Base-by-base conservation (phyloP, 352 stramenopile genomes). In the Phytophthora aleatoria region DNA sequence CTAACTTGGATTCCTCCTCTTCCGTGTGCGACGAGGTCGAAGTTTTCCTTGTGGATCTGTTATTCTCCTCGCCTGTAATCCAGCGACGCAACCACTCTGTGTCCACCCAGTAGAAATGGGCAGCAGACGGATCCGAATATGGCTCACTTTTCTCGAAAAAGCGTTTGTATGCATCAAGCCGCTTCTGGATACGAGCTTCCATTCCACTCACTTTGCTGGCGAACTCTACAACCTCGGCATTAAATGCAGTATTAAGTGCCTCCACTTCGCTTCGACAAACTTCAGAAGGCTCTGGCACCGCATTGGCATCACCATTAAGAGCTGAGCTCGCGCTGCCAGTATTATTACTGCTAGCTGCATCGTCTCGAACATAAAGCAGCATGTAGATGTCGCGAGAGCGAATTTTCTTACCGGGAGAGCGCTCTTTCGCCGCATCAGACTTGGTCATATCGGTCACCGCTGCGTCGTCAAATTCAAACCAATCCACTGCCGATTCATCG, bases 381-480 rank as follows among this genome's bases (percentile, higher is more conserved):
- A 96, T 96, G 62, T 96, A 96, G 12, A 88, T 87, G 49, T 96
- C 87, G 16, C 85, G 79, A 1, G 85, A 95, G 4, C 83, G 73
- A 36, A 91, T 75, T 62, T 77, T 86, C 50, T 83, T 85, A 8
- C 74, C 83, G 3, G 78, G 53, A 11, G 20, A 62, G 33, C 52
- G 47, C 49, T 90, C 79, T 69, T 77, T 83, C 15, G 64, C 69
- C n/a, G 54, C 64, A 26, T 76, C 69, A 12, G 53, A 51, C 31
- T 59, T 63, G 13, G 67, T 65, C 71, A 81, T 81, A 41, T 74
- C 70, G 28, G 74, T 85, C n/a, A 95, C 88, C 27, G 83, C 58
- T 20, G 71, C 85, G 59, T 96, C 87, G 39, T 96, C 85, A 61
- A 96, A 96, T 64, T 91, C 85, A 66, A 88, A 96, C 83, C 87